Conservation (phyloP, 139 green algal species). For the Cymbomonas tetramitiformis region DNA sequence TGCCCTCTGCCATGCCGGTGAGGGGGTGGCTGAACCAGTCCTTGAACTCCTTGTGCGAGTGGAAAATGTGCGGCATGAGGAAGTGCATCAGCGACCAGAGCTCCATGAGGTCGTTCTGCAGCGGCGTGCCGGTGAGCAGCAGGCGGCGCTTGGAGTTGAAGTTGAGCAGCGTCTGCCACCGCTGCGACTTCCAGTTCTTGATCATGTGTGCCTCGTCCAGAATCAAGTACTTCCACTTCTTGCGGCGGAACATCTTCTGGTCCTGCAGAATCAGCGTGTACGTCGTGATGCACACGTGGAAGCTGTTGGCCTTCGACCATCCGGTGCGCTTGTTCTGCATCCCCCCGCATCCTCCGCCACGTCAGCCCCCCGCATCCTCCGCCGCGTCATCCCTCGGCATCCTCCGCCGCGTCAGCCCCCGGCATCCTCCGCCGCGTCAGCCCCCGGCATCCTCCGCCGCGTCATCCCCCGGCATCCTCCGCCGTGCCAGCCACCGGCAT, state of each 20-base stretch:
- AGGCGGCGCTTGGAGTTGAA: constrained; percentile 87
- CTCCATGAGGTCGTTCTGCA: constrained; percentile 98
- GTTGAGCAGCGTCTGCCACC: constrained; percentile 92
- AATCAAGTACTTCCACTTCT: constrained; percentile 97
- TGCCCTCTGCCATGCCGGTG: constrained; percentile 71
- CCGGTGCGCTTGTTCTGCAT: constrained; percentile 84
- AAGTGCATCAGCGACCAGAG: constrained; percentile 96
- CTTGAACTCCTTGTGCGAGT: constrained; percentile 62
- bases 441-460: too few relatives aligned
- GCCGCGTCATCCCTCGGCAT: too few relatives aligned
- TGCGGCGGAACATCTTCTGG: constrained; percentile 81
- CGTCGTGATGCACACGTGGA: constrained; percentile 97
- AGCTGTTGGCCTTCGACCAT: constrained; percentile 90
- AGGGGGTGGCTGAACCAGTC: constrained; percentile 93
- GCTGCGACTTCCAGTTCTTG: constrained; percentile 96
- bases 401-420: too few relatives aligned
- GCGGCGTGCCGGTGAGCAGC: constrained; percentile 82
- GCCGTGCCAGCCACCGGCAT: too few relatives aligned
- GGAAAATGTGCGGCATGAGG: constrained; percentile 77
- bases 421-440: too few relatives aligned
- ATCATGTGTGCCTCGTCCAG: constrained; percentile 99
- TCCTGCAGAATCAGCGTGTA: constrained; percentile 91
- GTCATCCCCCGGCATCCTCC: too few relatives aligned
- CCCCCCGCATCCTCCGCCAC: too few relatives aligned
- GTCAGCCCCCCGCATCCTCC: too few relatives aligned